Evolutionary conservation across 805 yeast genomes (phyloP).

Genomic region (Metschnikowia koreensis): DNA sequence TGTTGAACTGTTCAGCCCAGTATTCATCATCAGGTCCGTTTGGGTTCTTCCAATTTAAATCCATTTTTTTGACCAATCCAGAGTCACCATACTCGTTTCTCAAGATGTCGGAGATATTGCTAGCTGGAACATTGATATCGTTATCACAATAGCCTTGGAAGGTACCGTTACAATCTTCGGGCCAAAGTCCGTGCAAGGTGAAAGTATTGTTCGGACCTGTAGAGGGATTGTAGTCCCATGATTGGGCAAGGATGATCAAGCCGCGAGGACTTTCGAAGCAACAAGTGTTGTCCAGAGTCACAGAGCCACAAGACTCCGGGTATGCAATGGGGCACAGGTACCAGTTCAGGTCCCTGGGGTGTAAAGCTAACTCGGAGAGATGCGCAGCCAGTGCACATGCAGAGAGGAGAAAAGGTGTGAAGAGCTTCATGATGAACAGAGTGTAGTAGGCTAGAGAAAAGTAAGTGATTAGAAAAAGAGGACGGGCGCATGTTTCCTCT

Average conservation of each 20-base stretch:
- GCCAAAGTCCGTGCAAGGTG: slow-evolving; percentile 45
- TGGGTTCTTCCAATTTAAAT: slow-evolving; percentile 25
- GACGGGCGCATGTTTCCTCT: background rate
- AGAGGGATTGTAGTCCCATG: slow-evolving; percentile 36
- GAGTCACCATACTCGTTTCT: slow-evolving; percentile 26
- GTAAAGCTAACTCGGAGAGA: background rate
- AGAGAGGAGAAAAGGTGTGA: background rate
- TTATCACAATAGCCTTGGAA: slow-evolving; percentile 36
- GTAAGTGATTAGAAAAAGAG: background rate
- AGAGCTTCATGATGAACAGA: background rate
- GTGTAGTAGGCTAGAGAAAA: background rate
- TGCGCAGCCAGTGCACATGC: background rate
- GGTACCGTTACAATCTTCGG: slow-evolving; percentile 39
- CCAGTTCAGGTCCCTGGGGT: background rate
- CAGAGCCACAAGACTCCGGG: slow-evolving; percentile 33
- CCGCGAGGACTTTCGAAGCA: slow-evolving; percentile 44
- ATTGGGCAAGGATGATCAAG: slow-evolving; percentile 39
- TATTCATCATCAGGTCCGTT: slow-evolving; percentile 32
- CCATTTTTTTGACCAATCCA: slow-evolving; percentile 26
- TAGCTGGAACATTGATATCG: slow-evolving; percentile 21
- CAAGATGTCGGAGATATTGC: slow-evolving; percentile 25
- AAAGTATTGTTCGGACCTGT: slow-evolving; percentile 33
- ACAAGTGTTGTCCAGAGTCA: slow-evolving; percentile 46
- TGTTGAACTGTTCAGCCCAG: slow-evolving; percentile 45
- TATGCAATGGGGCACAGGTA: background rate